A percentile compares a stretch with the other conserved stretches of the same genome.
Evolutionary conservation across 306 rosid species (phyloP).

Genomic region (Lupinus albus): DNA sequence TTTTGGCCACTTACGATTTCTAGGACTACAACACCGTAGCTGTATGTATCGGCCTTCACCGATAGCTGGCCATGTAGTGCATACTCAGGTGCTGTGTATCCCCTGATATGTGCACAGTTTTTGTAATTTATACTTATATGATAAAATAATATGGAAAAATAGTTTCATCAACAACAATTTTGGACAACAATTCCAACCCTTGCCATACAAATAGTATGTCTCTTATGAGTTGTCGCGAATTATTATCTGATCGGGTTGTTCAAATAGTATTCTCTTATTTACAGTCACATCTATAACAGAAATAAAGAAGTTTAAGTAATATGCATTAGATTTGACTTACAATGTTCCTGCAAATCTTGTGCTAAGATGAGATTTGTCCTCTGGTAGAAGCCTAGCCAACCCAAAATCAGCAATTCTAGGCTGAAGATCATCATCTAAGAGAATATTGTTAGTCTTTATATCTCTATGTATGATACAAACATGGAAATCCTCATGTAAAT

Average conservation of each 20-base stretch:
- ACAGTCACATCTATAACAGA: neutral
- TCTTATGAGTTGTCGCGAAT: no score
- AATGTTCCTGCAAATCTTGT: slow-evolving; percentile 75
- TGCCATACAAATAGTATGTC: no score
- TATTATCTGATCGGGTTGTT: no score
- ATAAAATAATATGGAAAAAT: neutral
- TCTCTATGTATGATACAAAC: slow-evolving; percentile 72
- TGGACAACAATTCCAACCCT: no score
- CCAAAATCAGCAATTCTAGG: slow-evolving; percentile 76
- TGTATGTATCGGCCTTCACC: slow-evolving; percentile 65
- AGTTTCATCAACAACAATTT: no score
- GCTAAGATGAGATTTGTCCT: slow-evolving; percentile 62
- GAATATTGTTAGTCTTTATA: slow-evolving; percentile 66
- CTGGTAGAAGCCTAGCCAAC: slow-evolving; percentile 60
- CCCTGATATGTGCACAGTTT: slow-evolving; percentile 43
- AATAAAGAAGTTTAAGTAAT: neutral
- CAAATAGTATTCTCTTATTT: neutral
- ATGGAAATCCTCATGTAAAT: slow-evolving; percentile 68
- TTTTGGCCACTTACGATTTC: slow-evolving; percentile 68
- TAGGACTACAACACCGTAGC: slow-evolving; percentile 67
- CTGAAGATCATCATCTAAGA: slow-evolving; percentile 57
- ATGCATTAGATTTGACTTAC: slow-evolving; percentile 48
- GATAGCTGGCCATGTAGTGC: slow-evolving; percentile 76
- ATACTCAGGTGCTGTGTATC: slow-evolving; percentile 78
- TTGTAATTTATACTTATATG: neutral